phyloP scores from a whole-genome alignment of 768 basidiomycete species.

The Auricularia cornea region DNA sequence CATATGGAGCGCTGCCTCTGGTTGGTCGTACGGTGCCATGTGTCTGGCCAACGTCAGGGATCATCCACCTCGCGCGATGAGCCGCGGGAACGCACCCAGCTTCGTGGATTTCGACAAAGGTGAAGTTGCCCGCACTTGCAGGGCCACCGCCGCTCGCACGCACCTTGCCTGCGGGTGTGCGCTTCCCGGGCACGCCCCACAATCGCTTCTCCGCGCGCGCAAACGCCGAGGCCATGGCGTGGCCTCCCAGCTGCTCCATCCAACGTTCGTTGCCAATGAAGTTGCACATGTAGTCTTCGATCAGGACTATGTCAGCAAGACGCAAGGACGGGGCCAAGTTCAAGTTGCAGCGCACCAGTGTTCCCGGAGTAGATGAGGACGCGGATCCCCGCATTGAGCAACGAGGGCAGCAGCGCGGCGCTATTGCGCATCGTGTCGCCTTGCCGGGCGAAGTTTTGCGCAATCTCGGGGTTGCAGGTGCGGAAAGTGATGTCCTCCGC shows the following conservation, averaged over 20 bases:
- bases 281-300: constrained; percentile 78
- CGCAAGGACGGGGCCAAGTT: not conserved
- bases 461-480: constrained; percentile 55
- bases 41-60: no score
- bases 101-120: constrained; percentile 68
- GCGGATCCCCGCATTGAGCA: constrained; percentile 74
- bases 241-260: constrained; percentile 50
- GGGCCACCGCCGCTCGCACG: constrained; percentile 49
- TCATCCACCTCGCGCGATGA: no score
- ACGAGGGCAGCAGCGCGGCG: constrained; percentile 64
- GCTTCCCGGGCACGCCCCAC: constrained; percentile 50
- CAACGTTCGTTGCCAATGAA: constrained; percentile 49
- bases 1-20: no score
- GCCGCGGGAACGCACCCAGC: constrained; percentile 73
- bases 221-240: constrained; percentile 60
- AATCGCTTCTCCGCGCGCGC: constrained; percentile 33
- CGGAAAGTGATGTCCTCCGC: no score
- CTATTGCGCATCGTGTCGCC: constrained; percentile 85
- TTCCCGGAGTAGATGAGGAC: constrained; percentile 88
- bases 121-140: constrained; percentile 64
- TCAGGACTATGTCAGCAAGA: constrained; percentile 3
- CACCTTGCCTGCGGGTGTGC: constrained; percentile 56
- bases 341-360: constrained; percentile 28
- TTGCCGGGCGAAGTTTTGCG: constrained; percentile 68
- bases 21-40: no score